Evolutionary conservation across 345 rosid species (phyloP).

Genomic region (Zanthoxylum bungeanum): DNA sequence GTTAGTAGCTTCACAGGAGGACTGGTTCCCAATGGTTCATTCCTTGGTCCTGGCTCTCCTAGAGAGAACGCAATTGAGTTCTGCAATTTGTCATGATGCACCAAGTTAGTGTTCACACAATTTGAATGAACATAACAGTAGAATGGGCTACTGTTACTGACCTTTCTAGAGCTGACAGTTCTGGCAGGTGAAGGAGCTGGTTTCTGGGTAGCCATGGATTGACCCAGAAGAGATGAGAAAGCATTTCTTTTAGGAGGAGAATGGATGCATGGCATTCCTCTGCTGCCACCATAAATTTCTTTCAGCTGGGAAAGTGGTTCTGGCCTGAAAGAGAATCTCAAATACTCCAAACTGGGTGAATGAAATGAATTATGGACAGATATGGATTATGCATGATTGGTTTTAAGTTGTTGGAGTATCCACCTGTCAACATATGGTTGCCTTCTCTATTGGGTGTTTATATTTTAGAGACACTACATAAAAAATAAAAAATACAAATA

Average conservation of each 20-base stretch:
- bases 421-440: too few relatives aligned
- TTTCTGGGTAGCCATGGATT: slow-evolving; percentile 74
- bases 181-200: slow-evolving; percentile 49
- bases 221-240: slow-evolving; percentile 31
- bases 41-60: slow-evolving; percentile 46
- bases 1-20: slow-evolving; percentile 74
- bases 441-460: too few relatives aligned
- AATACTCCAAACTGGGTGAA: too few relatives aligned
- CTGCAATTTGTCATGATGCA: slow-evolving; percentile 16
- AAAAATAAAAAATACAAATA: too few relatives aligned
- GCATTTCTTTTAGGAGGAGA: slow-evolving; percentile 20
- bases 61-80: slow-evolving; percentile 41
- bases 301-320: too few relatives aligned
- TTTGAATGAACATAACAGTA: neutral
- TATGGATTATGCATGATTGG: too few relatives aligned
- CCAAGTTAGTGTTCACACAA: too few relatives aligned
- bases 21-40: slow-evolving; percentile 13
- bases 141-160: too few relatives aligned
- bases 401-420: too few relatives aligned
- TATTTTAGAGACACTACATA: too few relatives aligned
- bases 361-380: too few relatives aligned
- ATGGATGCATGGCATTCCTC: neutral
- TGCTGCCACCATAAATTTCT: slow-evolving; percentile 30
- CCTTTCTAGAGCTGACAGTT: slow-evolving; percentile 58
- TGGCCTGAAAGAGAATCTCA: too few relatives aligned